Percentiles rank a stretch among this genome's conserved stretches.
Conservation (phyloP, 78 protist genomes). For the Dictyostelium firmibasis region DNA sequence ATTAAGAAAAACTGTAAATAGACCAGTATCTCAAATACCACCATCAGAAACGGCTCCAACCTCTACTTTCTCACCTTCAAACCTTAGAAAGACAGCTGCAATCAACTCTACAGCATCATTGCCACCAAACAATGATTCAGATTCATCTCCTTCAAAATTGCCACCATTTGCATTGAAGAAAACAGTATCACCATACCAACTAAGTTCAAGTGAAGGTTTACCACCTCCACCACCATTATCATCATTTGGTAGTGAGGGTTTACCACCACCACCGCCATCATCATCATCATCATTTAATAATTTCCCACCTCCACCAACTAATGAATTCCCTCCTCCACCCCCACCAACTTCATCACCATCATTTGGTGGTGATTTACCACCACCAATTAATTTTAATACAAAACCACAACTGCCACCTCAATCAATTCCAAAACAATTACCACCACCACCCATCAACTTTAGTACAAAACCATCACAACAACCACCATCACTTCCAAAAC, state of each 20-base stretch:
- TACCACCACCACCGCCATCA: background rate
- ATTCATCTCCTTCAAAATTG: background rate
- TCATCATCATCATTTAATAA: background rate
- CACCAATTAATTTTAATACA: background rate
- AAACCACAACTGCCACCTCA: background rate
- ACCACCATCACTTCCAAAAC: background rate
- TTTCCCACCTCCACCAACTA: background rate
- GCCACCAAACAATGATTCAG: background rate
- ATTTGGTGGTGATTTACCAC: background rate
- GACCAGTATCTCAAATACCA: background rate
- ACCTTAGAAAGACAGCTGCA: background rate
- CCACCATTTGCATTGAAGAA: slow-evolving; percentile 8
- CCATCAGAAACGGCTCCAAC: background rate
- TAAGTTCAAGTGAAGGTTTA: slow-evolving; percentile 3
- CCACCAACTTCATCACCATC: background rate
- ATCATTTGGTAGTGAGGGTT: background rate
- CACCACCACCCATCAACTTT: background rate
- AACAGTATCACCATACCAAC: background rate
- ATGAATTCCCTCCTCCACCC: background rate
- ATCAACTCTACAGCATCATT: background rate
- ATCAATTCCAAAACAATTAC: too few relatives aligned
- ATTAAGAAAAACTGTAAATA: background rate
- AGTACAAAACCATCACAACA: slow-evolving; percentile 26
- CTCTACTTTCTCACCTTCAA: background rate
- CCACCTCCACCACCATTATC: background rate